Percentiles rank a stretch among this genome's conserved stretches.
phyloP scores from a whole-genome alignment of 495 filamentous ascomycete genomes.

The Trypethelium eluteriae region DNA sequence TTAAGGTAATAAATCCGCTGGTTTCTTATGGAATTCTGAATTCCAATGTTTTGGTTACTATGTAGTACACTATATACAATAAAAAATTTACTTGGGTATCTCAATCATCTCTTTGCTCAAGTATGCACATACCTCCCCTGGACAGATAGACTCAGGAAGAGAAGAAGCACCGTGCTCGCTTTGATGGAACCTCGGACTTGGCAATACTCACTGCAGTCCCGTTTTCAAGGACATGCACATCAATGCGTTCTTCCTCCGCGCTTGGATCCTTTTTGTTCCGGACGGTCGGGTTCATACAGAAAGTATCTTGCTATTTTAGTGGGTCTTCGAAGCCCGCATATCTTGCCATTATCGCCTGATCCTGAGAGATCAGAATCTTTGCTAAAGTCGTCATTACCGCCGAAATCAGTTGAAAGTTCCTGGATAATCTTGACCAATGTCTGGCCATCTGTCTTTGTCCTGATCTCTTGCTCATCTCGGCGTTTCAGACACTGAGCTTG shows the following conservation, averaged over 20 bases:
- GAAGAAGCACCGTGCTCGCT: too few relatives aligned
- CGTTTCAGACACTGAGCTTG: neutral
- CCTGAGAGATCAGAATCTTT: neutral
- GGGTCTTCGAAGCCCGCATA: neutral
- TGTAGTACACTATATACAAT: too few relatives aligned
- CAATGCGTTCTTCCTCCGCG: neutral
- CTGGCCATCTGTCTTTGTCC: neutral
- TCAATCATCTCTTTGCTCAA: too few relatives aligned
- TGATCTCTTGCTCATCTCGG: neutral
- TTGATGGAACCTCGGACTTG: neutral
- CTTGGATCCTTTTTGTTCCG: neutral
- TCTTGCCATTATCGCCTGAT: neutral
- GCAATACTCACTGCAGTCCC: neutral
- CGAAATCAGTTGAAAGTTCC: constrained; percentile 1
- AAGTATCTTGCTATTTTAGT: neutral
- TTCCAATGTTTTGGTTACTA: too few relatives aligned
- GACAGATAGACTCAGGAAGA: too few relatives aligned
- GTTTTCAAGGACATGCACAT: neutral
- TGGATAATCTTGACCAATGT: neutral
- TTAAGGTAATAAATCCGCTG: too few relatives aligned
- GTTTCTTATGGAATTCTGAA: too few relatives aligned
- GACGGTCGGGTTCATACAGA: neutral
- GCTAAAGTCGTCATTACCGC: neutral
- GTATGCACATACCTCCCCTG: too few relatives aligned
- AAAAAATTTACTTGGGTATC: too few relatives aligned